phyloP scores from a whole-genome alignment of 176 grass and related monocot genomes.

The Zoysia pacifica region DNA sequence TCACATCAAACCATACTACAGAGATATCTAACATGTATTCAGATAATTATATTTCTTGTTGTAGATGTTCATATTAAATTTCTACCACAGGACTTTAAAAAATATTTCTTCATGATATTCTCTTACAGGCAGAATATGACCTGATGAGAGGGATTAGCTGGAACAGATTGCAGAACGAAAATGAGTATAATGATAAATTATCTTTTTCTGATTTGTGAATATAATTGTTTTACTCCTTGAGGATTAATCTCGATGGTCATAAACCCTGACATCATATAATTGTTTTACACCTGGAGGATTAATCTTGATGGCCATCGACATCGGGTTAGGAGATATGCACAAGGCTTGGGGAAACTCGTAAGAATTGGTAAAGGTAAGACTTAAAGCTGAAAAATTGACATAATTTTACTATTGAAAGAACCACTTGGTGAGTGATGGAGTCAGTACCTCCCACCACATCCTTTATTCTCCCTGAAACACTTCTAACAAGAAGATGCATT shows the following conservation, averaged over 20 bases:
- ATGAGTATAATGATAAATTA: conserved; percentile 61
- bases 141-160: conserved; percentile 49
- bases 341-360: conserved; percentile 76
- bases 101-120: conserved; percentile 23
- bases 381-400: conserved; percentile 10
- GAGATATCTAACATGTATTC: conserved; percentile 18
- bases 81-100: conserved; percentile 24
- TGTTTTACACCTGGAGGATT: conserved; percentile 59
- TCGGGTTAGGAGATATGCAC: conserved; percentile 85
- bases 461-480: background rate
- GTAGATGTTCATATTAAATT: background rate
- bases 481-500: background rate
- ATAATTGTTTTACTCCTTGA: conserved; percentile 38
- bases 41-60: background rate
- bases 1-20: conserved; percentile 11
- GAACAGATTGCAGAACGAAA: conserved; percentile 67
- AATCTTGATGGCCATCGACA: conserved; percentile 88
- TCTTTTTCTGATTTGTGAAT: conserved; percentile 30
- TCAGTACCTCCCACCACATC: background rate
- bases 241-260: conserved; percentile 88
- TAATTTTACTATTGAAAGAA: background rate
- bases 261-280: conserved; percentile 22
- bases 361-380: conserved; percentile 91
- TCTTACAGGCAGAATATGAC: conserved; percentile 76
- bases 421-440: background rate